Evolutionary conservation across 2,329 filamentous ascomycete genomes (phyloP), one percentile per base, ranked within the genome.

Genomic region (Colletotrichum graminicola): DNA sequence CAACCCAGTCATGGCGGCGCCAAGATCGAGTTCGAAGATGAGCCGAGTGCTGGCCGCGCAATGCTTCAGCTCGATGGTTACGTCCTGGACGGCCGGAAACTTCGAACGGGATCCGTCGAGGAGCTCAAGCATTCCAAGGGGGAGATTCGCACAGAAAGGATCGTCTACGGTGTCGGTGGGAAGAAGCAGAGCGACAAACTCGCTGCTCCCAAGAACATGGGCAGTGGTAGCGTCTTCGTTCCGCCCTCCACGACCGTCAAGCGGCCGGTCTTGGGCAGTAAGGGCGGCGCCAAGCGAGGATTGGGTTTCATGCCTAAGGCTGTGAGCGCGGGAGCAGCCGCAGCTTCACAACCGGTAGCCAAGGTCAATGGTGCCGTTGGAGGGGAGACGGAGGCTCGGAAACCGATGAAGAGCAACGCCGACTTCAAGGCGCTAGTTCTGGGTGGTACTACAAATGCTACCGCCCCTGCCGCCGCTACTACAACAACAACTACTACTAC

Each of bases 1-100:
- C 91, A 94, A 56, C 94, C 94, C 1, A 89, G 94, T 71, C 93
- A 97, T 73, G 91, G 92, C 69, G 95, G 94, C 16, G 96, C 95
- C 6, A 92, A 95, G 66, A 87, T 98, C 47, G 96, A 98, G 78
- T 98, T 93, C 76, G 84, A 84, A 2, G 90, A 93, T 62, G 86
- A 91, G 2, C 85, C 90, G 2, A 87, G 90, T 45, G 93, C 93
- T 0, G 95, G 95, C 34, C 92, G 89, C 77, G 93, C 92, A 1
- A 85, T 89, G n/a, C 78, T 92, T 10, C 84, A 84, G 34, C 81
- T 92, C 3, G 85, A 89, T 54, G 88, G 88, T 7, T 77, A 84
- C 62, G 85, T 89, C 61, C 86, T 92, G 55, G 86, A 84, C 57
- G 87, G 85, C 3, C 82, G 83, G 45, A 87, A 82, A 67, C 81